Base-by-base conservation (phyloP, 768 basidiomycete species). In the Hygrophorus russula region DNA sequence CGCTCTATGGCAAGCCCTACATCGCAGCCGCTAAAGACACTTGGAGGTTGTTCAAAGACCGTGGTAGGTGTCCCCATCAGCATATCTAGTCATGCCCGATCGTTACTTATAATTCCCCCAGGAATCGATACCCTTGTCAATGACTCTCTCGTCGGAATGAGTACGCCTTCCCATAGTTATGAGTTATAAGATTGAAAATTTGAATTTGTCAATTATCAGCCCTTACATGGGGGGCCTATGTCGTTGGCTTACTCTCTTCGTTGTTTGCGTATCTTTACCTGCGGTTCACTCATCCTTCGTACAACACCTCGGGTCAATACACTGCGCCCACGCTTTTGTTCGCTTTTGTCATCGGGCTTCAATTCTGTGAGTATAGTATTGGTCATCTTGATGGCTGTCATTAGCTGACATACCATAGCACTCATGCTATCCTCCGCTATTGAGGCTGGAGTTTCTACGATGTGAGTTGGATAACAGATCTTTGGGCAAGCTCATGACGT, bases 361-460 rank as follows among this genome's bases (percentile, higher is more conserved):
- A 73, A 50, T 82, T 80, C 63, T 76, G 81, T 84, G 61, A 62
- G 73, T 67, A 33, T 27, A 18, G 13, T 34, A 27, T 44, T 8
- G n/a, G 32, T 29, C 35, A 10, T 36, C 29, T 18, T 18, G 17
- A 19, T 31, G 17, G 11, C 41, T 29, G 44, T 49, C 46, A 44
- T 24, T 49, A 33, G 18, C 34, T 9, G 40, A 47, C n/a, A n/a
- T n/a, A n/a, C 15, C 15, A 28, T 48, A 84, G 82, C 76, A 12
- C 59, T 82, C 47, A 84, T 82, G 5, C 62, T 85, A 47, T 74
- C 76, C 2, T 79, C 80, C 10, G 77, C 82, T 3, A 78, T 88
- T 51, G 86, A 90, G 55, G 86, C 85, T 11, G 89, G 87, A 39
- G 87, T 91, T 1, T 89, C 86, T 2, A 90, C 87, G 1, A 88